Evolutionary conservation across 257 asterid genomes (phyloP).

Genomic region (Striga asiatica): DNA sequence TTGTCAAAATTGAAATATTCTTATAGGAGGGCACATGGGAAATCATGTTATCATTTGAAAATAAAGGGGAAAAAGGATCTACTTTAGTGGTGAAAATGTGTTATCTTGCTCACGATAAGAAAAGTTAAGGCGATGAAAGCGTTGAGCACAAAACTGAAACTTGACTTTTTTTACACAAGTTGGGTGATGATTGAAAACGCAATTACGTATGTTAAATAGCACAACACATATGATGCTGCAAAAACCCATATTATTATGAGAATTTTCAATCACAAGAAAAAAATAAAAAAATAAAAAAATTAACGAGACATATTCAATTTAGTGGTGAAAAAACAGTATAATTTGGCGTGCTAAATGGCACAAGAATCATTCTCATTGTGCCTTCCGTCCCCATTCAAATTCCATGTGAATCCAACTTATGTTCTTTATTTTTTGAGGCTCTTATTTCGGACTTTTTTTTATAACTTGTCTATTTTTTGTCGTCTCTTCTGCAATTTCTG

Average conservation of each 20-base stretch:
- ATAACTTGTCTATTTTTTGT: too few species aligned
- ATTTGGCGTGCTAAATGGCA: slow-evolving; percentile 25
- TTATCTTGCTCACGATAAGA: background rate
- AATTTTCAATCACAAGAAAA: slow-evolving; percentile 8
- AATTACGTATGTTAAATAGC: background rate
- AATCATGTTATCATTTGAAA: background rate
- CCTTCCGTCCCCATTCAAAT: slow-evolving; percentile 33
- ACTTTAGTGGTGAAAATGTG: background rate
- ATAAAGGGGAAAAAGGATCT: too few species aligned
- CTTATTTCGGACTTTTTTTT: slow-evolving; percentile 15
- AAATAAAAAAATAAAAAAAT: too few species aligned
- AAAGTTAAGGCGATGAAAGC: slow-evolving; percentile 10
- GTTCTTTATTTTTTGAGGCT: slow-evolving; percentile 14
- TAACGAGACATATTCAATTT: background rate
- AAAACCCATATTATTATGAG: background rate
- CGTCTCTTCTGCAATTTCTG: too few species aligned
- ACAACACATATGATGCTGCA: background rate
- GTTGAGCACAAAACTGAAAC: background rate
- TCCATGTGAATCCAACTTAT: slow-evolving; percentile 48
- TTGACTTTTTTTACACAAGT: background rate
- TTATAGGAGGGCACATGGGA: background rate
- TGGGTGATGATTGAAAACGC: slow-evolving; percentile 20
- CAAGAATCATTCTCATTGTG: slow-evolving; percentile 42
- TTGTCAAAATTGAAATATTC: background rate
- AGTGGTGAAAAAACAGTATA: slow-evolving; percentile 13